Conservation (phyloP, 2,329 filamentous ascomycete genomes). For the Colletotrichum musicola region DNA sequence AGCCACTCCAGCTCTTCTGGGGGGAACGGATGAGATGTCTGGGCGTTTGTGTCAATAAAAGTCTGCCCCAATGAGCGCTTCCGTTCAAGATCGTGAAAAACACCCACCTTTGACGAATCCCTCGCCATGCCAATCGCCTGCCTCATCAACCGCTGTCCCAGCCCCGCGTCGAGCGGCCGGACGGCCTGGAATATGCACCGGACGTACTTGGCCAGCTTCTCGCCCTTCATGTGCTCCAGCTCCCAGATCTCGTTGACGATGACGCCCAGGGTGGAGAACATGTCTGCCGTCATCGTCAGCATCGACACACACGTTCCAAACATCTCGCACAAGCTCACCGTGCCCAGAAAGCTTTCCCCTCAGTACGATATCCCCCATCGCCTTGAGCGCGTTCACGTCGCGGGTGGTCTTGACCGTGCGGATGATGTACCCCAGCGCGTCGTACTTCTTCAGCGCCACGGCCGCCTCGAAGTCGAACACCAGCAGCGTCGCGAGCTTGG, state of each 20-base stretch:
- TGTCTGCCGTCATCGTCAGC: constrained; percentile 49
- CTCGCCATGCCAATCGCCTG: constrained; percentile 69
- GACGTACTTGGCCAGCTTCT: constrained; percentile 80
- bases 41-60: constrained; percentile 27
- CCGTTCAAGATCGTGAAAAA: too few species aligned
- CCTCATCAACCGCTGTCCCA: constrained; percentile 72
- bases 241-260: constrained; percentile 78
- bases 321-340: constrained; percentile 52
- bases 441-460: constrained; percentile 75
- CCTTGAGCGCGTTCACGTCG: constrained; percentile 64
- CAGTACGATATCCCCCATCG: constrained; percentile 76
- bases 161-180: constrained; percentile 66
- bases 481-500: constrained; percentile 75
- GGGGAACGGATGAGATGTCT: constrained; percentile 63
- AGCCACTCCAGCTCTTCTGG: constrained; percentile 81
- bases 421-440: constrained; percentile 73
- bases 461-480: constrained; percentile 86
- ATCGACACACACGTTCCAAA: too few species aligned
- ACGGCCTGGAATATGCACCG: constrained; percentile 81
- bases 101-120: constrained; percentile 59
- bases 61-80: too few species aligned
- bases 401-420: constrained; percentile 59
- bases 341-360: constrained; percentile 63
- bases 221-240: constrained; percentile 66
- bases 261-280: constrained; percentile 69